Evolutionary conservation across 2,329 filamentous ascomycete genomes (phyloP).

Genomic region (Colletotrichum tropicale): DNA sequence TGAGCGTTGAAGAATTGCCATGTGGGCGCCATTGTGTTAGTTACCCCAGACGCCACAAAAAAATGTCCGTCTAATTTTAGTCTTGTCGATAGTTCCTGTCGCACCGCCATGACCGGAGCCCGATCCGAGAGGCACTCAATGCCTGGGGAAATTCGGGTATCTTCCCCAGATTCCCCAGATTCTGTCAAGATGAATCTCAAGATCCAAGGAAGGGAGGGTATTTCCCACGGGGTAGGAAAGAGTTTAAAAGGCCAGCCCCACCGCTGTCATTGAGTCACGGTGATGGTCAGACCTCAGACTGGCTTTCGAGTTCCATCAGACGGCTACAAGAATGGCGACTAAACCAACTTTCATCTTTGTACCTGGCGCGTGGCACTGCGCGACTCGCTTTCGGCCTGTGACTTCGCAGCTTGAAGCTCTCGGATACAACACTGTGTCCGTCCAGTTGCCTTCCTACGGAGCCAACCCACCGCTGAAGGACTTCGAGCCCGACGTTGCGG

Average conservation of each 20-base stretch:
- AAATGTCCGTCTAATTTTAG: neutral
- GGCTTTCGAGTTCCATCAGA: neutral
- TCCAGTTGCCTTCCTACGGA: neutral
- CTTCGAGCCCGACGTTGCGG: conserved; percentile 28
- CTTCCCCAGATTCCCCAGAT: neutral
- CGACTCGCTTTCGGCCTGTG: neutral
- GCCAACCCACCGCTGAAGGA: neutral
- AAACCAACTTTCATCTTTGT: conserved; percentile 45
- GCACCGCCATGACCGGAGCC: neutral
- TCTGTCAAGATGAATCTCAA: neutral
- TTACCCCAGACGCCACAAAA: neutral
- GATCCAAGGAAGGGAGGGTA: neutral
- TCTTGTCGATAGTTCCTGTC: neutral
- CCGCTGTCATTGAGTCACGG: neutral
- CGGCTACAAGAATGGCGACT: neutral
- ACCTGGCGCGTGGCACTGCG: conserved; percentile 51
- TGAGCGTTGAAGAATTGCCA: neutral
- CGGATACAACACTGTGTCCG: neutral
- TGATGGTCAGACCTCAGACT: neutral
- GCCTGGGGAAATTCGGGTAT: neutral
- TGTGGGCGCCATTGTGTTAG: neutral
- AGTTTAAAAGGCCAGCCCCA: neutral
- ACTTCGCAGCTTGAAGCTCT: neutral
- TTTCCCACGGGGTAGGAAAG: neutral
- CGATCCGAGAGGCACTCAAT: neutral